Evolutionary conservation across 345 rosid genomes (phyloP).

Genomic region (Geranium brycei): DNA sequence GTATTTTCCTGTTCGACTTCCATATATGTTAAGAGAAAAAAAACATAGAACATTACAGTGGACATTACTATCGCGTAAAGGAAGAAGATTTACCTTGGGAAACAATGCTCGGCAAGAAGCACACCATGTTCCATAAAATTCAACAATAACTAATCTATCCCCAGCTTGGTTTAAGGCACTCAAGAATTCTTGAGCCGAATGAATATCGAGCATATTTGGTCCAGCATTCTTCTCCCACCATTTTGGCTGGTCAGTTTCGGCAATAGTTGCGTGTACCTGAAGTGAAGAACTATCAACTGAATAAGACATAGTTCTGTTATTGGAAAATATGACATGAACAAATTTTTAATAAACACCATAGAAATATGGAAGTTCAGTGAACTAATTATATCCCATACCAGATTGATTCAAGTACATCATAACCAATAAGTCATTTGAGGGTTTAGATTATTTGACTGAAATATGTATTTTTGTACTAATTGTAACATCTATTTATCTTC

Average conservation of each 20-base stretch:
- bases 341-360: background rate
- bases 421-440: too few species aligned
- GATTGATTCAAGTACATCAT: too few species aligned
- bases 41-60: too few species aligned
- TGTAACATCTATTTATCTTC: background rate
- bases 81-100: constrained; percentile 44
- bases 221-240: constrained; percentile 90
- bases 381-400: too few species aligned
- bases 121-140: constrained; percentile 96
- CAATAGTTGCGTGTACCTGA: constrained; percentile 54
- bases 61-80: constrained; percentile 3
- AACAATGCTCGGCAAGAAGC: constrained; percentile 84
- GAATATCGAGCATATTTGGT: constrained; percentile 87
- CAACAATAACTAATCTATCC: constrained; percentile 79
- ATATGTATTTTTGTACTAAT: background rate
- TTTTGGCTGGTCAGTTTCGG: constrained; percentile 66
- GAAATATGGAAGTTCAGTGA: too few species aligned
- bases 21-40: background rate
- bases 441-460: background rate
- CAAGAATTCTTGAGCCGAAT: constrained; percentile 74
- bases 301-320: constrained; percentile 1
- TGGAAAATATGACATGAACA: constrained; percentile 4
- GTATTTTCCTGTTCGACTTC: too few species aligned
- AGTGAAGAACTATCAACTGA: constrained; percentile 9
- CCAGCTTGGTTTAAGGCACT: constrained; percentile 61